These are phyloP conservation scores for Jackrogersella minutella DNA, from an alignment of 495 filamentous ascomycete species.

Conservation along the genomic window DNA sequence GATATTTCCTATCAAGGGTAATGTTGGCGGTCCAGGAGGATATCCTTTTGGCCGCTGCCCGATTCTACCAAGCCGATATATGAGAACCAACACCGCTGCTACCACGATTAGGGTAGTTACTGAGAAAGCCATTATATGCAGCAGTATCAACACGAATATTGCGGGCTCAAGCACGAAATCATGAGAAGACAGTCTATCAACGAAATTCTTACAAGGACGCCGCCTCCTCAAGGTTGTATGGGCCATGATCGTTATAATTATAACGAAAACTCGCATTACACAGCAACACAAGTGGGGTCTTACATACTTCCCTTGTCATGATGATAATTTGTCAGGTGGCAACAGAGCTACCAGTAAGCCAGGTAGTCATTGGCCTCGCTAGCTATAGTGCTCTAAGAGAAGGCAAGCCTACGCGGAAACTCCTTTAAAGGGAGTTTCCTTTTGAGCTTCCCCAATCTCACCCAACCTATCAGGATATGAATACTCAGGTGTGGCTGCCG, in stretches of 20 bases:
- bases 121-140: slow-evolving; percentile 13
- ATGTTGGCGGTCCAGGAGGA: slow-evolving; percentile 42
- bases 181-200: background rate
- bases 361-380: background rate
- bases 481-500: too few relatives aligned
- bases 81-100: slow-evolving; percentile 9
- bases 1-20: slow-evolving; percentile 42
- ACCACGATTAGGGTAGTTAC: background rate
- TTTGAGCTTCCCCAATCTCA: too few relatives aligned
- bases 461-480: too few relatives aligned
- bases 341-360: background rate
- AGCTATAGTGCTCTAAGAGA: background rate
- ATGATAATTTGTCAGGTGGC: background rate
- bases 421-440: too few relatives aligned
- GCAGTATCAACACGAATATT: background rate
- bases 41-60: slow-evolving; percentile 35
- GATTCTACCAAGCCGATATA: slow-evolving; percentile 33
- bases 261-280: background rate
- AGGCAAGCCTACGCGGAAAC: background rate
- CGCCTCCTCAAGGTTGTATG: background rate
- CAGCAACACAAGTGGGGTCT: background rate
- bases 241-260: background rate
- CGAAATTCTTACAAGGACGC: background rate
- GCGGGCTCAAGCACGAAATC: background rate
- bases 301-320: background rate